Base-by-base conservation (phyloP, 2,329 filamentous ascomycete genomes). In the Ascochyta clinopodiicola region DNA sequence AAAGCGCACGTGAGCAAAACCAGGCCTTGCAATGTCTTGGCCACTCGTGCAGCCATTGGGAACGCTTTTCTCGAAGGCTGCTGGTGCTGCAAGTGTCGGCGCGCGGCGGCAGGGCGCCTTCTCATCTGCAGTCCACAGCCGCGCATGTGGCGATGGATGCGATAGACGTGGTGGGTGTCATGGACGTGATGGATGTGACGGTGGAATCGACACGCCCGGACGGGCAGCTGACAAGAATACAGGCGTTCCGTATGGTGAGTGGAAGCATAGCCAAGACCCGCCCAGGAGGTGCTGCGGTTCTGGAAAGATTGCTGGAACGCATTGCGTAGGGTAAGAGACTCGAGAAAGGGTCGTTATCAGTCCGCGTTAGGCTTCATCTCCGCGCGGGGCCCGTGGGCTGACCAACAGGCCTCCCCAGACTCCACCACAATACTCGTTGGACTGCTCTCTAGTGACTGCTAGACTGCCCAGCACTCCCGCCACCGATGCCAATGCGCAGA, bases 161-260 rank as follows among this genome's bases (percentile, higher is more conserved):
- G 7, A 29, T 17, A 17, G 17, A 17, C 17, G 17, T 17, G 17
- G 17, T 17, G 17, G 17, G 17, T 17, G 17, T 17, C 17, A 17
- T 17, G 17, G 17, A 17, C 17, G 17, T 50, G 52, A 29, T 10
- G 7, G 25, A 9, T 29, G 25, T 8, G 7, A 29, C 9, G 25
- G 25, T 6, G 9, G 25, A 8, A 27, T 51, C 19, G 36, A 47
- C 31, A 43, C 43, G 48, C 63, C 65, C 50, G 51, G 54, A 62
- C 45, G 62, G 65, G 65, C 65, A 68, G 60, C 53, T 66, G 61
- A 51, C 59, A 68, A 68, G 63, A 44, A 40, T 46, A 45, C 51
- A 51, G 59, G 58, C 58, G 59, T 51, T 53, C 40, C 39, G 40
- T 48, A 38, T 34, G 39, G 29, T 44, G 49, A 31, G 35, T 24